Evolutionary conservation across 345 rosid genomes (phyloP).

Genomic region (Ailanthus altissimus): DNA sequence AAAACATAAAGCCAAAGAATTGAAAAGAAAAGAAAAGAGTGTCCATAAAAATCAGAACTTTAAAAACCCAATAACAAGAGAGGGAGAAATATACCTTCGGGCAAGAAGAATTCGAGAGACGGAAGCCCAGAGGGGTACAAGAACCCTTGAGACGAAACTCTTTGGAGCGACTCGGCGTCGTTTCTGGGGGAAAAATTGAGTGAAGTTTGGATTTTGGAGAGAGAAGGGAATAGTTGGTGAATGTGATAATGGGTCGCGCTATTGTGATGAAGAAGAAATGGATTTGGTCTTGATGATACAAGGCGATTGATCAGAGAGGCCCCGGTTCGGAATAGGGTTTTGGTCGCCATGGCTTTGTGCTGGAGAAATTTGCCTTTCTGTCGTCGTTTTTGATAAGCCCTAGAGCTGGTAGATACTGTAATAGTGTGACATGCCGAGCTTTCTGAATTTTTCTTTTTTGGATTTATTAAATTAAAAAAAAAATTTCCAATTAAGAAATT

Average conservation of each 20-base stretch:
- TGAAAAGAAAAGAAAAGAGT: neutral
- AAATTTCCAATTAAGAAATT: too few species aligned
- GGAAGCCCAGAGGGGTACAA: conserved; percentile 83
- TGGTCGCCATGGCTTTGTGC: conserved; percentile 57
- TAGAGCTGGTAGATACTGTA: neutral
- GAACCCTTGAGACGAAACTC: conserved; percentile 46
- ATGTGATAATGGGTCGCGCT: conserved; percentile 12
- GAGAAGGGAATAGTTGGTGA: conserved; percentile 64
- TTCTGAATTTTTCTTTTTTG: too few species aligned
- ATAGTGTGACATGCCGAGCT: neutral
- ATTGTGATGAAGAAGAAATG: conserved; percentile 29
- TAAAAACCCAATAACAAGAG: neutral
- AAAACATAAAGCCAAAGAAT: neutral
- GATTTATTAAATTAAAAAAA: too few species aligned
- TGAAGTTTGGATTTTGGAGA: conserved; percentile 44
- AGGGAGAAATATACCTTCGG: conserved; percentile 57
- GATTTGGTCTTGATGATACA: conserved; percentile 33
- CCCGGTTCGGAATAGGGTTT: conserved; percentile 65
- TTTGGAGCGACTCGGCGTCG: conserved; percentile 40
- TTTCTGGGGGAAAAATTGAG: conserved; percentile 35
- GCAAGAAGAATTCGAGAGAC: conserved; percentile 80
- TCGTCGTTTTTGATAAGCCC: conserved; percentile 5
- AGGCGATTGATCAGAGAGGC: conserved; percentile 62
- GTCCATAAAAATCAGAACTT: neutral
- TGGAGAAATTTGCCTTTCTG: too few species aligned